phyloP scores from a whole-genome alignment of 2,329 filamentous ascomycete genomes.

The Monilinia aucupariae region DNA sequence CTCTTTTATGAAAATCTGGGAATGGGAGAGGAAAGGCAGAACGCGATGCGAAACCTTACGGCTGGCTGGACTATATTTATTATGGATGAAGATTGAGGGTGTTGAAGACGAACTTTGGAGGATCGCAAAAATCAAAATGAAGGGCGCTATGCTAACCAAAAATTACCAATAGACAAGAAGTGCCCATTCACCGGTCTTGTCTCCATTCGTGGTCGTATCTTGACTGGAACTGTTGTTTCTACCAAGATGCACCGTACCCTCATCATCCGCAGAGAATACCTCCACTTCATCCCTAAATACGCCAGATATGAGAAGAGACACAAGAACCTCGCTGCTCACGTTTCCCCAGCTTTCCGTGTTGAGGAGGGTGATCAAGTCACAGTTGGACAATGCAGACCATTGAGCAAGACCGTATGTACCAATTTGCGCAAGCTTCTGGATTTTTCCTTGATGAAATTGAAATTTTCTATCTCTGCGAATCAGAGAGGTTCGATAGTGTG shows the following conservation, averaged over 20 bases:
- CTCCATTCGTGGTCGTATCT: constrained; percentile 99
- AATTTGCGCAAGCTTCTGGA: background rate
- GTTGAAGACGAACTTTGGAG: background rate
- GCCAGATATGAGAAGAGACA: constrained; percentile 99
- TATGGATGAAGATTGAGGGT: background rate
- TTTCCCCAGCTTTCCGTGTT: constrained; percentile 99
- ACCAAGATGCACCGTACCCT: constrained; percentile 99
- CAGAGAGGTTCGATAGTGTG: background rate
- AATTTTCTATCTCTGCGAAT: background rate
- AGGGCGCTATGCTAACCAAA: constrained; percentile 24
- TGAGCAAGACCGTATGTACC: constrained; percentile 94
- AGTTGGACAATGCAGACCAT: constrained; percentile 97
- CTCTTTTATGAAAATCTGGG: background rate
- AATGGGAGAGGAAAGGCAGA: background rate
- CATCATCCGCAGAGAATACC: constrained; percentile 99
- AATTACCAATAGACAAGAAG: constrained; percentile 80
- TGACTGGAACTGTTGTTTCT: constrained; percentile 97
- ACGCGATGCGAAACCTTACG: background rate
- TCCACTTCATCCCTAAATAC: constrained; percentile 99
- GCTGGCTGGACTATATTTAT: background rate
- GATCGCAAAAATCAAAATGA: constrained; percentile 6
- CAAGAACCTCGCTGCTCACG: constrained; percentile 99
- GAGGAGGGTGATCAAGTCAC: constrained; percentile 99
- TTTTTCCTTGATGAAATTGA: background rate
- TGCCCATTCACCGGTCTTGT: constrained; percentile 99